Evolutionary conservation across 1,139 yeast species (phyloP), one percentile per base, ranked within the genome.

Genomic region (Candida buenavistaensis): DNA sequence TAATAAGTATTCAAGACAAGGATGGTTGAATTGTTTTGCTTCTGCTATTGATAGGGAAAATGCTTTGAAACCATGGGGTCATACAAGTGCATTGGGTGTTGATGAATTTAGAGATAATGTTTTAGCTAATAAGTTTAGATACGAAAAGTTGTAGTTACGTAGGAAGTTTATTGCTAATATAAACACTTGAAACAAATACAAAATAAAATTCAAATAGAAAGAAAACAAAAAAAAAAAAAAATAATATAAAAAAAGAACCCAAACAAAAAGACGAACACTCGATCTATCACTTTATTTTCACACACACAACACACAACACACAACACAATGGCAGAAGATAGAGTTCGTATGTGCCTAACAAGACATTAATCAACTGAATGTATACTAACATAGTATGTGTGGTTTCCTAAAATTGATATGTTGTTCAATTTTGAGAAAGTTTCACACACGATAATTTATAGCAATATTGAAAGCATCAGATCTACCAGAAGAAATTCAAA

Each of bases 401-500:
- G 24, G 15, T 13, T n/a, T n/a, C n/a, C n/a, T n/a, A n/a, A n/a
- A n/a, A n/a, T n/a, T n/a, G n/a, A n/a, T n/a, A n/a, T n/a, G n/a
- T n/a, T n/a, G n/a, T n/a, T n/a, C n/a, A n/a, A n/a, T n/a, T n/a
- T n/a, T n/a, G n/a, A n/a, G n/a, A n/a, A n/a, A n/a, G n/a, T n/a
- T n/a, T n/a, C 30, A 32, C 25, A 19, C 23, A 26, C 9, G 14
- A 14, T 14, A 13, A 27, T 6, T 5, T 30, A 21, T 35, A 71
- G 76, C 74, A 20, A 57, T 69, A 37, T 60, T 72, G 38, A 68
- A 71, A 47, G 75, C 75, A 10, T 64, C 75, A 10, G 78, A 72
- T 48, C 59, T 71, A 41, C 59, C 80, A 2, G 79, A 75, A 33
- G 87, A 81, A 39, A 61, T 80, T 48, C 82, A 79, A 53, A 60